Evolutionary conservation across 345 rosid genomes (phyloP).

Genomic region (Eucalyptus regnans): DNA sequence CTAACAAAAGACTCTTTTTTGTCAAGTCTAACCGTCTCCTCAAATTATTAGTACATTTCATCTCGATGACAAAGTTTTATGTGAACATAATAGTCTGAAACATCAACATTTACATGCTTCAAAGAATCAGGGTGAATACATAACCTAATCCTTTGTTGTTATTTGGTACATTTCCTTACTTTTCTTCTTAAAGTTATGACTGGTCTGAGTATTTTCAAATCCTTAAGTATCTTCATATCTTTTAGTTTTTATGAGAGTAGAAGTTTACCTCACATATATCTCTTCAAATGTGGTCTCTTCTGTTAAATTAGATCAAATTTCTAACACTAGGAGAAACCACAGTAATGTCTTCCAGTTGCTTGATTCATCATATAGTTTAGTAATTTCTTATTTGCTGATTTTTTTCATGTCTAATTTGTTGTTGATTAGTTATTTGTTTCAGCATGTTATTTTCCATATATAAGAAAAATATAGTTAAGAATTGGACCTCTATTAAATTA

Average conservation of each 20-base stretch:
- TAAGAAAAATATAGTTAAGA: not conserved
- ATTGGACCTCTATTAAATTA: not conserved
- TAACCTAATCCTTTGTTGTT: not conserved
- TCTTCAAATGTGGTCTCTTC: not conserved
- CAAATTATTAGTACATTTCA: not conserved
- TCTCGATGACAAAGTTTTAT: not conserved
- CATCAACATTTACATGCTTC: not conserved
- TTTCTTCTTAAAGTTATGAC: not conserved
- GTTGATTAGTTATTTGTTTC: not conserved
- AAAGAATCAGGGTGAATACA: not conserved
- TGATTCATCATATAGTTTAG: not conserved
- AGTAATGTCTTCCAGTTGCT: not conserved
- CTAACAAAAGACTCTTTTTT: not conserved
- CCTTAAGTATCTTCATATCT: not conserved
- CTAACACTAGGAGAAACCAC: not conserved
- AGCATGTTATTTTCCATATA: not conserved
- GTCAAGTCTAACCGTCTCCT: not conserved
- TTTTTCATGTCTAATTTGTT: not conserved
- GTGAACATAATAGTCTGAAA: not conserved
- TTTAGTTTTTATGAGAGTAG: not conserved
- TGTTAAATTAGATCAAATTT: not conserved
- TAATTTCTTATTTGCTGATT: not conserved
- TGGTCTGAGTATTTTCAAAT: not conserved
- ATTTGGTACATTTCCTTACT: not conserved
- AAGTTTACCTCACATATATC: not conserved